Percentiles rank a stretch among this genome's conserved stretches.
phyloP scores from a whole-genome alignment of 805 yeast species.

The Vanderwaltozyma verrucispora region DNA sequence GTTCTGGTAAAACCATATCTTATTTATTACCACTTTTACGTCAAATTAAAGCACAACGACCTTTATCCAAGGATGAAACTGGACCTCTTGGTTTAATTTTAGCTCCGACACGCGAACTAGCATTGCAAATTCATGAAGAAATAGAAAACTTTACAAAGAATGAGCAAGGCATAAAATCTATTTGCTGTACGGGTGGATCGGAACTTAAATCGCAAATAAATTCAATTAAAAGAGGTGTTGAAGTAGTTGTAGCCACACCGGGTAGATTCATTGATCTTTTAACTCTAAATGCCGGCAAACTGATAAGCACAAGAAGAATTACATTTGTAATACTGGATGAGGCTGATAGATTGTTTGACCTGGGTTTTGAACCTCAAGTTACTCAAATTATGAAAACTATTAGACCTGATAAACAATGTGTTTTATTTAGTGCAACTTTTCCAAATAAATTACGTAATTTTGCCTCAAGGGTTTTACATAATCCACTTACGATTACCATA shows the following conservation, averaged over 20 bases:
- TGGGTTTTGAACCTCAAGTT: slow-evolving; percentile 96
- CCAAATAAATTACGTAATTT: slow-evolving; percentile 68
- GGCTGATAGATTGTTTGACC: slow-evolving; percentile 92
- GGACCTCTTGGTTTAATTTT: slow-evolving; percentile 75
- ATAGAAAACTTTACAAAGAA: slow-evolving; percentile 38
- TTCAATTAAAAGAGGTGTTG: slow-evolving; percentile 64
- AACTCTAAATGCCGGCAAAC: slow-evolving; percentile 72
- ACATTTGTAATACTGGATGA: slow-evolving; percentile 88
- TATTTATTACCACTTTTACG: slow-evolving; percentile 76
- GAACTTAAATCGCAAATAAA: slow-evolving; percentile 75
- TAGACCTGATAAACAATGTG: slow-evolving; percentile 82
- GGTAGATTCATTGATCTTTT: slow-evolving; percentile 86
- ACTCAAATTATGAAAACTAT: slow-evolving; percentile 64
- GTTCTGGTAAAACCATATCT: slow-evolving; percentile 91
- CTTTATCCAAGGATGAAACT: slow-evolving; percentile 36
- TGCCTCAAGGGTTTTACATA: slow-evolving; percentile 51
- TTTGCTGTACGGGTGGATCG: slow-evolving; percentile 89
- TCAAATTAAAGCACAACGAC: slow-evolving; percentile 68
- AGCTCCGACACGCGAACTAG: slow-evolving; percentile 90
- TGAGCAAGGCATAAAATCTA: slow-evolving; percentile 27
- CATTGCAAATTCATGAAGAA: slow-evolving; percentile 70
- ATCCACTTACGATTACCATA: slow-evolving; percentile 68
- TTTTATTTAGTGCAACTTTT: slow-evolving; percentile 89
- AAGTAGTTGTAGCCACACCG: slow-evolving; percentile 86
- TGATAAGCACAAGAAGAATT: slow-evolving; percentile 50